Evolutionary conservation across 805 yeast species (phyloP).

Genomic region (Sugiyamaella floridensis): DNA sequence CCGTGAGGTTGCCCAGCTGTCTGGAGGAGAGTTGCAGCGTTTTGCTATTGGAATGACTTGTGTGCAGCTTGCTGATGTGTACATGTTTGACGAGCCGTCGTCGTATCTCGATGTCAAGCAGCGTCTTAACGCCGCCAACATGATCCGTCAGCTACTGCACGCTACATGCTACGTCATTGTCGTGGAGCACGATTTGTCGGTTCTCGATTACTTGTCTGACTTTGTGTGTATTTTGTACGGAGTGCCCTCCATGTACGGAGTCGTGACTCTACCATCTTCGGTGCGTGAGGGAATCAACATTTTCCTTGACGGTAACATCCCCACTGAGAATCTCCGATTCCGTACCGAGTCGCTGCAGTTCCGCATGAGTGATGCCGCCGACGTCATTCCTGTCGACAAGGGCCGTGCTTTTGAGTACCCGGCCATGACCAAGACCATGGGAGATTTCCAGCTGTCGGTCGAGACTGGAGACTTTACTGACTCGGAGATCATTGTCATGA

Average conservation of each 20-base stretch:
- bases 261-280: constrained; percentile 90
- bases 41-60: constrained; percentile 97
- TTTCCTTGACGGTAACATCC: constrained; percentile 96
- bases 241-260: constrained; percentile 98
- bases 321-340: constrained; percentile 93
- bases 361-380: constrained; percentile 85
- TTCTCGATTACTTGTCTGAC: constrained; percentile 93
- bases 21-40: constrained; percentile 99
- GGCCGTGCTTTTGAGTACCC: constrained; percentile 75
- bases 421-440: constrained; percentile 81
- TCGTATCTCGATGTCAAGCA: constrained; percentile 98
- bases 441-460: constrained; percentile 82
- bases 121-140: constrained; percentile 94
- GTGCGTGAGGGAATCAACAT: constrained; percentile 99
- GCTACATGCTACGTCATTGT: constrained; percentile 80
- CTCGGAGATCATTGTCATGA: constrained; percentile 95
- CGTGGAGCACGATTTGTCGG: constrained; percentile 98
- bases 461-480: constrained; percentile 89
- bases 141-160: constrained; percentile 76
- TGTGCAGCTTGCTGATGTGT: constrained; percentile 89
- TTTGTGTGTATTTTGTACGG: constrained; percentile 95
- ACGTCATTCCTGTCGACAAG: constrained; percentile 67
- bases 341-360: constrained; percentile 94
- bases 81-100: constrained; percentile 99
- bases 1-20: constrained; percentile 83